Evolutionary conservation across 495 filamentous ascomycete genomes (phyloP).

Genomic region (Coniosporium apollinis): DNA sequence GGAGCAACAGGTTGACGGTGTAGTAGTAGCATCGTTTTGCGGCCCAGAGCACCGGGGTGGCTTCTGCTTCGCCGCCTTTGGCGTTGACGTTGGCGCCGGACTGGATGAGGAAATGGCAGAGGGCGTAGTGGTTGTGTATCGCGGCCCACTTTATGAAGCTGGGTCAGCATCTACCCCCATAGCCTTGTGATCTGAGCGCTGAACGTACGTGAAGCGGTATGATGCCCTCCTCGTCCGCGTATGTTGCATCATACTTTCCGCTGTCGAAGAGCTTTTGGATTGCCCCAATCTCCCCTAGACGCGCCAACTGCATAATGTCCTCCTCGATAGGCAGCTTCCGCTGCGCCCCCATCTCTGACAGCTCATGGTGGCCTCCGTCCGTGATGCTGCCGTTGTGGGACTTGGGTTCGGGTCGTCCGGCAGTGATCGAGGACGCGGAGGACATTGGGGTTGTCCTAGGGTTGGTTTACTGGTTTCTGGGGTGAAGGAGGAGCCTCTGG

Average conservation of each 20-base stretch:
- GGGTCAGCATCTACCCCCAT: slow-evolving; percentile 15
- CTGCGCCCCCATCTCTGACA: no score
- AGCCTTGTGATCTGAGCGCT: slow-evolving; percentile 1
- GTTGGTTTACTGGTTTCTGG: no score
- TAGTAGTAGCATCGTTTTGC: slow-evolving; percentile 89
- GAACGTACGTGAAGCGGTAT: slow-evolving; percentile 83
- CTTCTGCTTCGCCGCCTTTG: slow-evolving; percentile 83
- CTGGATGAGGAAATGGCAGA: slow-evolving; percentile 89
- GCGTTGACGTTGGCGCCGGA: slow-evolving; percentile 82
- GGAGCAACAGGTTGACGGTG: slow-evolving; percentile 61
- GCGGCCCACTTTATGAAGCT: slow-evolving; percentile 64
- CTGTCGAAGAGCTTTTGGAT: slow-evolving; percentile 80
- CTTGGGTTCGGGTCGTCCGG: no score
- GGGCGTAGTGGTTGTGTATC: slow-evolving; percentile 95
- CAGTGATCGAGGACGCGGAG: no score
- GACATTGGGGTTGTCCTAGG: no score
- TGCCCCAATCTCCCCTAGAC: slow-evolving; percentile 65
- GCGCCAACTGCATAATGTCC: slow-evolving; percentile 91
- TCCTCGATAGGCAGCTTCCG: slow-evolving; percentile 53
- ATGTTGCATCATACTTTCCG: slow-evolving; percentile 62
- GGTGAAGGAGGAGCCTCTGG: no score
- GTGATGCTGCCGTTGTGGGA: no score
- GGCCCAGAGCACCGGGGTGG: slow-evolving; percentile 92
- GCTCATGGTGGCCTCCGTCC: no score
- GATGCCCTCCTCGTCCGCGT: slow-evolving; percentile 78